These are phyloP conservation scores for Salix exigua DNA, from an alignment of 345 rosid genomes.

Conservation along the genomic window DNA sequence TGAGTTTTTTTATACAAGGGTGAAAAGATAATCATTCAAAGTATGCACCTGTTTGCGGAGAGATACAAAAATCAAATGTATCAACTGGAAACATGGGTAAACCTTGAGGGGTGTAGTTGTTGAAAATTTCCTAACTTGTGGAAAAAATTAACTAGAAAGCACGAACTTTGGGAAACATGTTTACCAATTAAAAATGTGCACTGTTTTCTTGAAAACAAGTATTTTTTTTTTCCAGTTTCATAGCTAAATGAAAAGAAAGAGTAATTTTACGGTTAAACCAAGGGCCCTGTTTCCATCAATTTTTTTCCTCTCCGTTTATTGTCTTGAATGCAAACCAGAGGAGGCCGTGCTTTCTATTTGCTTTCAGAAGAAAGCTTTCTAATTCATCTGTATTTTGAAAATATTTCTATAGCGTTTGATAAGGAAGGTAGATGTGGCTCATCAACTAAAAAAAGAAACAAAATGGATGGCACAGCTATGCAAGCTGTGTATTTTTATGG, in stretches of 20 bases:
- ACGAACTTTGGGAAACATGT: not conserved
- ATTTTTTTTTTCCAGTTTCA: not conserved
- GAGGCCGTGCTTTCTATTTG: not conserved
- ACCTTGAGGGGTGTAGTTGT: not conserved
- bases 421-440: not conserved
- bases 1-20: not conserved
- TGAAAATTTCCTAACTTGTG: not conserved
- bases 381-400: too few species aligned
- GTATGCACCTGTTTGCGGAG: not conserved
- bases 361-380: too few species aligned
- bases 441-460: not conserved
- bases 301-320: not conserved
- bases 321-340: not conserved
- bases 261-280: too few species aligned
- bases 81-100: not conserved
- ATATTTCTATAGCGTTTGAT: not conserved
- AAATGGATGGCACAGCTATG: not conserved
- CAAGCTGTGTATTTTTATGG: not conserved
- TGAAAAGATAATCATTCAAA: not conserved
- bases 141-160: not conserved
- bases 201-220: not conserved
- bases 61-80: not conserved
- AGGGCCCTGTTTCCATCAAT: not conserved
- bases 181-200: not conserved
- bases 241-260: not conserved